These are phyloP conservation scores for Tylopilus plumbeoviolaceoides DNA, from an alignment of 768 basidiomycete species.

Conservation along the genomic window DNA sequence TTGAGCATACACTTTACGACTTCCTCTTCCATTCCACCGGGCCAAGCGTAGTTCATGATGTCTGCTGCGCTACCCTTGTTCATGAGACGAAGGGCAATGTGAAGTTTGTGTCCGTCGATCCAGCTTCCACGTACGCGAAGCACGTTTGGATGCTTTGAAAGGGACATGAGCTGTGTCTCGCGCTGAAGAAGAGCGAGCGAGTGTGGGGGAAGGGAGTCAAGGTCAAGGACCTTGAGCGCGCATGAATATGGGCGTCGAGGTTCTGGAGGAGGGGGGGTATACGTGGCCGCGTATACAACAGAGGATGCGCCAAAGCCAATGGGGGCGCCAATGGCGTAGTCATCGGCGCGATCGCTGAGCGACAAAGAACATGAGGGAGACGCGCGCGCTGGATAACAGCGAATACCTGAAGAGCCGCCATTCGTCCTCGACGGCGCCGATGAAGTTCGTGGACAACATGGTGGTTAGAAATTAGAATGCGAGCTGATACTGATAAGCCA, in stretches of 20 bases:
- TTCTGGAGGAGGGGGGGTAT: slow-evolving; percentile 40
- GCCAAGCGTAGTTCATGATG: slow-evolving; percentile 80
- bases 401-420: slow-evolving; percentile 76
- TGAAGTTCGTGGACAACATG: slow-evolving; percentile 41
- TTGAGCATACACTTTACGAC: slow-evolving; percentile 80
- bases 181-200: slow-evolving; percentile 72
- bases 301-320: slow-evolving; percentile 94
- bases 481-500: background rate
- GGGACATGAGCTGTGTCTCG: slow-evolving; percentile 89
- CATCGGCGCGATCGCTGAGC: slow-evolving; percentile 57
- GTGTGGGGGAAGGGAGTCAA: slow-evolving; percentile 69
- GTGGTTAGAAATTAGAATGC: slow-evolving; percentile 21
- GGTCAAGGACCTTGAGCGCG: slow-evolving; percentile 86
- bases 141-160: slow-evolving; percentile 91
- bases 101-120: slow-evolving; percentile 78
- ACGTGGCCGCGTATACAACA: slow-evolving; percentile 78
- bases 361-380: background rate
- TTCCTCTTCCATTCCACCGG: slow-evolving; percentile 89
- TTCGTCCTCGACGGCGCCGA: slow-evolving; percentile 80
- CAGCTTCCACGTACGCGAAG: slow-evolving; percentile 88
- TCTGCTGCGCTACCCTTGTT: slow-evolving; percentile 84
- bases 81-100: slow-evolving; percentile 88
- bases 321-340: slow-evolving; percentile 72
- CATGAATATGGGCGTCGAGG: slow-evolving; percentile 48
- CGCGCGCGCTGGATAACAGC: background rate